Evolutionary conservation across 345 rosid genomes (phyloP), one percentile per base, ranked within the genome.

Genomic region (Conringia planisiliqua): DNA sequence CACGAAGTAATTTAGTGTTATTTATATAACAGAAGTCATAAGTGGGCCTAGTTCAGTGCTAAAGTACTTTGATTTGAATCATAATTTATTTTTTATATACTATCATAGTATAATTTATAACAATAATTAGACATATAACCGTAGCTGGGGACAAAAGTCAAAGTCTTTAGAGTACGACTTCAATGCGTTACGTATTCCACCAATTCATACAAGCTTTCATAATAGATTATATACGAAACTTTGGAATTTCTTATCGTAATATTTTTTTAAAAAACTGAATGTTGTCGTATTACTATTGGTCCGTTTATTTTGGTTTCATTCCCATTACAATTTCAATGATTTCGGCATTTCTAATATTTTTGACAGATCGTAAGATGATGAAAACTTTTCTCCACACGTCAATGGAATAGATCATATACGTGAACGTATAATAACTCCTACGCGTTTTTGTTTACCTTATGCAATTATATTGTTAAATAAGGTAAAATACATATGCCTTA

Each of bases 181-280:
- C 62, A 16, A 20, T 63, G 16, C 44, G 29, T 67, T 39, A 60
- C 60, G 74, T 51, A 68, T 62, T 76, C n/a, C 2, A 65, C 66
- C 75, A 63, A 33, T 44, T 52, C 71, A 70, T 76, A 55, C n/a
- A 55, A 13, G 75, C 66, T 63, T 75, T 70, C 71, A 0, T 10
- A 40, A 61, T 43, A 33, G 32, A 51, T 43, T 62, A 29, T 54
- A 42, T 54, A 42, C 35, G 26, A 2, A 40, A 24, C 32, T 76
- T 57, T 74, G 22, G 14, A 29, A 5, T 12, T 38, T 66, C 5
- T 12, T 64, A 32, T 52, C 62, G 51, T 67, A 20, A 7, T 13
- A n/a, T n/a, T n/a, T n/a, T n/a, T n/a, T n/a, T n/a, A n/a, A n/a
- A n/a, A n/a, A n/a, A n/a, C 2, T 27, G 9, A 29, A 17, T 18